Evolutionary conservation across 345 rosid species (phyloP).

Genomic region (Bruguiera parviflora): DNA sequence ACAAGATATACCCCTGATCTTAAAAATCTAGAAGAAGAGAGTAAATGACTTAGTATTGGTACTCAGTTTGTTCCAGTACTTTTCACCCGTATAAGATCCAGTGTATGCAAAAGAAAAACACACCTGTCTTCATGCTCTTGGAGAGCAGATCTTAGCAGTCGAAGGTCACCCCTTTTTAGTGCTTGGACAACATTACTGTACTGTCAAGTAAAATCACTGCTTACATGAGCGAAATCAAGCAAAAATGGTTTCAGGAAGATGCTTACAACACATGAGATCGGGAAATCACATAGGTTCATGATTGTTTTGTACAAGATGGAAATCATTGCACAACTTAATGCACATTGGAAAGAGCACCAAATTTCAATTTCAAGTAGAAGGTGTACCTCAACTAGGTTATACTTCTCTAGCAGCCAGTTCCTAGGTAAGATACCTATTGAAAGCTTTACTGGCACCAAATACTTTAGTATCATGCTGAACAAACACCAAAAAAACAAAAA

Average conservation of each 20-base stretch:
- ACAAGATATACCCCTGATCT: conserved; percentile 96
- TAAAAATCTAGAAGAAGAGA: conserved; percentile 50
- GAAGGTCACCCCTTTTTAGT: conserved; percentile 77
- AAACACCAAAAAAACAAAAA: conserved; percentile 11
- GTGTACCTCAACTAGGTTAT: conserved; percentile 74
- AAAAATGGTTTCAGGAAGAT: neutral
- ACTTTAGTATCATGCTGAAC: conserved; percentile 89
- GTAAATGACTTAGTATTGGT: neutral
- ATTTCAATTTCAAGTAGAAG: conserved; percentile 6
- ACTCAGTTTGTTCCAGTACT: neutral
- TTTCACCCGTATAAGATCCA: neutral
- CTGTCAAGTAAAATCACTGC: conserved; percentile 38
- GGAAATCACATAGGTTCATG: neutral
- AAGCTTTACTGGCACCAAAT: conserved; percentile 92
- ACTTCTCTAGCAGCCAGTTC: conserved; percentile 57
- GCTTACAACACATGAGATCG: neutral
- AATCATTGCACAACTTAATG: neutral
- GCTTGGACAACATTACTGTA: conserved; percentile 69
- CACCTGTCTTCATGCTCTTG: conserved; percentile 85
- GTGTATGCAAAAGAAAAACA: conserved; percentile 18
- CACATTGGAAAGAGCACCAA: neutral
- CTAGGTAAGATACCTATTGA: conserved; percentile 77
- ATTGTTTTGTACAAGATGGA: neutral
- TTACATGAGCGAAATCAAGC: neutral
- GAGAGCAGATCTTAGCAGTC: conserved; percentile 80